phyloP scores from a whole-genome alignment of 805 yeast genomes.

The Kazachstania bromeliacearum region DNA sequence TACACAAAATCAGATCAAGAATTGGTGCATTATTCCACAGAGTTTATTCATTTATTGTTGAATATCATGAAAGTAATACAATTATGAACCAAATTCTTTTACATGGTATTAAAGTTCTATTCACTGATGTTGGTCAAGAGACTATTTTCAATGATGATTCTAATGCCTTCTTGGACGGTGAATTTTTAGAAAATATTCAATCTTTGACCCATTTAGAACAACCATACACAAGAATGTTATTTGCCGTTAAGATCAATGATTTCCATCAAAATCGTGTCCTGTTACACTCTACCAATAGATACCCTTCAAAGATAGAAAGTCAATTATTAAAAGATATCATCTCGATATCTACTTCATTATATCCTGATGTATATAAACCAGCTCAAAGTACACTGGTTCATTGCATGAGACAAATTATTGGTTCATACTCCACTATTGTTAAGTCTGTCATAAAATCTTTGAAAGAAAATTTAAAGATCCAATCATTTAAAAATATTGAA shows the following conservation, averaged over 20 bases:
- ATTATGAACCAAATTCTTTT: conserved; percentile 52
- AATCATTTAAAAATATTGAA: conserved; percentile 49
- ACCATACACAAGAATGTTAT: conserved; percentile 66
- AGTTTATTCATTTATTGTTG: conserved; percentile 39
- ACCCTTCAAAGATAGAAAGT: conserved; percentile 57
- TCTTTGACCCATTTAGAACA: conserved; percentile 52
- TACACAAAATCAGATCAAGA: conserved; percentile 52
- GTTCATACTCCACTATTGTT: conserved; percentile 51
- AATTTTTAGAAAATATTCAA: conserved; percentile 50
- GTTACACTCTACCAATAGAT: conserved; percentile 62
- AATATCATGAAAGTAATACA: conserved; percentile 52
- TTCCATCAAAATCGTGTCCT: conserved; percentile 69
- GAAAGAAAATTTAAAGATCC: conserved; percentile 38
- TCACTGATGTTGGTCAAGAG: conserved; percentile 71
- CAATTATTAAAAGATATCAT: conserved; percentile 57
- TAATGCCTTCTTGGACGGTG: conserved; percentile 43
- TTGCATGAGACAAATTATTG: conserved; percentile 60
- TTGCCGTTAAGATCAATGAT: conserved; percentile 63
- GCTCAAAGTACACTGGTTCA: conserved; percentile 63
- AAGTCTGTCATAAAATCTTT: conserved; percentile 34
- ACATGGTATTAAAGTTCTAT: conserved; percentile 64
- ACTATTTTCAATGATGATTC: conserved; percentile 50
- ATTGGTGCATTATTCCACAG: conserved; percentile 60
- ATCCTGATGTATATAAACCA: conserved; percentile 53
- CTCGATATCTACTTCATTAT: conserved; percentile 55